Evolutionary conservation across 331 rosid genomes (phyloP).

Genomic region (Spiraea crenata): DNA sequence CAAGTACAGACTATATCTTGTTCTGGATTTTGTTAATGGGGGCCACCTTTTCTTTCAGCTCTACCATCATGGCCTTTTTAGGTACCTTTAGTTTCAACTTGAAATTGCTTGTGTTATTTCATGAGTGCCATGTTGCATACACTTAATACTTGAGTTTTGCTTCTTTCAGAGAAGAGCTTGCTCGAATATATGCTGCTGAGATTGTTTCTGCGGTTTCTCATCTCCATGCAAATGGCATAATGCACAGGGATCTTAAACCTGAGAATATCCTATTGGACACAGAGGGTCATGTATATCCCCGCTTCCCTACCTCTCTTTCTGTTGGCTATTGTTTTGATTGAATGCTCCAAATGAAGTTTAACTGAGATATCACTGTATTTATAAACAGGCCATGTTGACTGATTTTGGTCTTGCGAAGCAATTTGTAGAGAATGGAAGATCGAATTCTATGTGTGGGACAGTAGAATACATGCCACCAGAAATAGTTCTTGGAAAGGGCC

Average conservation of each 20-base stretch:
- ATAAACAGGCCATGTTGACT: slow-evolving; percentile 79
- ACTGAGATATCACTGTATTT: slow-evolving; percentile 20
- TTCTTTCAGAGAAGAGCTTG: slow-evolving; percentile 82
- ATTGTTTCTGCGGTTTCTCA: slow-evolving; percentile 92
- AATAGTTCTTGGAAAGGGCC: slow-evolving; percentile 95
- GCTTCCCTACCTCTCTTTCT: slow-evolving; percentile 7
- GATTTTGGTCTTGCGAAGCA: slow-evolving; percentile 94
- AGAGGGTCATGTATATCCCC: slow-evolving; percentile 80
- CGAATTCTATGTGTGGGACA: slow-evolving; percentile 93
- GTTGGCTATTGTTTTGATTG: slow-evolving; percentile 5
- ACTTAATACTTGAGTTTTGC: slow-evolving; percentile 15
- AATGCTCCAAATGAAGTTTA: slow-evolving; percentile 11
- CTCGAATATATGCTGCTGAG: slow-evolving; percentile 89
- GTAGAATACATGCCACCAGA: slow-evolving; percentile 96
- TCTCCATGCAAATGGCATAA: slow-evolving; percentile 87
- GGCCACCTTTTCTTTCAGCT: slow-evolving; percentile 99
- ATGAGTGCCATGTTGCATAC: slow-evolving; percentile 13
- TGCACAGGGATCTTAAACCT: slow-evolving; percentile 97
- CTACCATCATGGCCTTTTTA: slow-evolving; percentile 89
- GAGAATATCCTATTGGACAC: slow-evolving; percentile 82
- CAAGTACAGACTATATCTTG: slow-evolving; percentile 86
- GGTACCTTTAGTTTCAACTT: slow-evolving; percentile 41
- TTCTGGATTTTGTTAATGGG: slow-evolving; percentile 92
- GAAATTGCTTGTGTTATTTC: neutral
- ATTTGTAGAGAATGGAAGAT: slow-evolving; percentile 73